Conservation (phyloP, 106 monocot species). For the Dendrobium officinale region DNA sequence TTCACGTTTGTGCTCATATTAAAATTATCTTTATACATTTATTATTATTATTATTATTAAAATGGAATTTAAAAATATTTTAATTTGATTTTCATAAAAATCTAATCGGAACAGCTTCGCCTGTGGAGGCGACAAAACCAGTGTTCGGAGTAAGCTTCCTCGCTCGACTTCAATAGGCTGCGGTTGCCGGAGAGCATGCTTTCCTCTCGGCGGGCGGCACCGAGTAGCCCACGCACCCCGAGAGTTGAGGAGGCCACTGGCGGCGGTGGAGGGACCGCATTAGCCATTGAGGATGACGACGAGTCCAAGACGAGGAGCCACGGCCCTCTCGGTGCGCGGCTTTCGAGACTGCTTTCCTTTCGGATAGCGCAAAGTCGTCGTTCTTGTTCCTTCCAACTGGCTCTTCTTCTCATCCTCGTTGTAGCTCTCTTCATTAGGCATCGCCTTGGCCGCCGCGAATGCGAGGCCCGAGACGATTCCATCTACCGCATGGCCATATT, state of each 20-base stretch:
- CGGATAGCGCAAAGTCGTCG: conserved; percentile 2
- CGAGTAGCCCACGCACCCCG: conserved; percentile 13
- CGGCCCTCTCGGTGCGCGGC: conserved; percentile 16
- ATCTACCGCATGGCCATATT: conserved; percentile 26
- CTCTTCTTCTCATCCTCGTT: conserved; percentile 18
- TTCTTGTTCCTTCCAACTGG: conserved; percentile 12
- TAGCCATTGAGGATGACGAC: conserved; percentile 21
- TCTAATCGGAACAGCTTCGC: no score
- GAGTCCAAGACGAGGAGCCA: conserved; percentile 64
- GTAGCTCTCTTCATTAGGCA: conserved; percentile 11
- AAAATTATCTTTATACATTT: no score
- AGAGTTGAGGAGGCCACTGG: conserved; percentile 11
- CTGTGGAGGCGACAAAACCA: background rate
- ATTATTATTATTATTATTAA: no score
- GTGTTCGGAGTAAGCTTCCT: background rate
- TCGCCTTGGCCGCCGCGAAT: conserved; percentile 26
- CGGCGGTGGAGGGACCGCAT: conserved; percentile 8
- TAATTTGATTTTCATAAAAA: no score
- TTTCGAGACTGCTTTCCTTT: conserved; percentile 7
- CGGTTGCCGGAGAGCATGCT: conserved; percentile 45
- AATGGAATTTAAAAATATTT: no score
- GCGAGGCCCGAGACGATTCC: conserved; percentile 32
- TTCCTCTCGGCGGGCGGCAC: conserved; percentile 36
- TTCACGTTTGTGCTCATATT: no score
- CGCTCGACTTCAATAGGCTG: background rate